Evolutionary conservation across 257 asterid genomes (phyloP), one percentile per base, ranked within the genome.

Genomic region (Jaltomata sinuosa): DNA sequence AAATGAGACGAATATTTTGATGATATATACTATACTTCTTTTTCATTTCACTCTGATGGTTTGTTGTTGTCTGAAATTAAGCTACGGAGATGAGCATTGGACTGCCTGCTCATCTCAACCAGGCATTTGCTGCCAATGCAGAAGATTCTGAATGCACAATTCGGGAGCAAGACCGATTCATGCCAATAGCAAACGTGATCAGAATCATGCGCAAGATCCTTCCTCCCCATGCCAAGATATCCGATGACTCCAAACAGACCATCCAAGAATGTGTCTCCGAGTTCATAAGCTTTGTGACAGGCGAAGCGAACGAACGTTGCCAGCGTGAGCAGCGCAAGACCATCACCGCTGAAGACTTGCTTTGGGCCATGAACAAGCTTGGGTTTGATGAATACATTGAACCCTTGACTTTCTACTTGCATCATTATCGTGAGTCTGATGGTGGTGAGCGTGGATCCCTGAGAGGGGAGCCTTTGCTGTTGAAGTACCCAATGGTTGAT

Each of bases 271-370:
- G 99, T 64, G 98, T 94, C 12, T 96, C 98, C 0, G 98, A 96
- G 90, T 94, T 88, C 92, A 94, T 94, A 86, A 93, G 99, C 87
- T 96, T 94, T 91, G 89, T 96, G 85, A 96, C 99, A 1, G 91
- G 99, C 14, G 98, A 94, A 79, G 99, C 99, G 79, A 96, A 96
- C 15, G 97, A 93, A 29, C 91, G 96, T 1, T 96, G 99, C 93
- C 99, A 96, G 82, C 89, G 92, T 6, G 99, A 96, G 93, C 99
- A 96, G 89, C 88, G 98, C 62, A 96, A 93, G 91, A 96, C 98
- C 55, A 93, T 96, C 88, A 96, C 98, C 0, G 98, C 98, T 0
- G 99, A 96, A 89, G 99, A 96, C 61, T 92, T 96, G 47, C 89
- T 96, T 11, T 91, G 97, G 97, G 98, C 99, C 22, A 93, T 96